Base-by-base conservation (phyloP, 192 early-diverging fungal genomes). In the Linnemannia hyalina region DNA sequence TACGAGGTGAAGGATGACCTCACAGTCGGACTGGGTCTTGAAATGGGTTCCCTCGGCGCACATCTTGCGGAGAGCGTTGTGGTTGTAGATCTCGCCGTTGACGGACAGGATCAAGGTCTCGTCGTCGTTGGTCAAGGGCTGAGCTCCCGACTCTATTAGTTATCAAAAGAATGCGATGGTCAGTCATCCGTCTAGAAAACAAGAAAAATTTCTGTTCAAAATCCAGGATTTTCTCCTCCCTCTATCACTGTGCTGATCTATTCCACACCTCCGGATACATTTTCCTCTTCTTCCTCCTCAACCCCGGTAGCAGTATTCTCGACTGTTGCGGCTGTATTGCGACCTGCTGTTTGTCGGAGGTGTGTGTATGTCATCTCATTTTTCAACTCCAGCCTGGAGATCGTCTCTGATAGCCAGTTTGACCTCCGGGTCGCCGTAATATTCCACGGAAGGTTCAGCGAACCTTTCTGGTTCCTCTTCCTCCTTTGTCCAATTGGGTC, bases 31-130 rank as follows among this genome's bases (percentile, higher is more conserved):
- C 81, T 97, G 94, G 75, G 98, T 99, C 91, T 97, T 96, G 94
- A 99, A 99, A 65, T 83, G 80, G 75, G 91, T 88, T 9, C 91
- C 90, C 57, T 90, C 83, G 90, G 96, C 95, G 78, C 98, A 93
- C 83, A 90, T 73, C 83, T 92, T 91, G 78, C 94, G 91, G 13
- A 99, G 94, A 46, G 91, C 85, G 82, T 95, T 94, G 92, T 99
- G 97, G 95, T 99, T 99, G 92, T 99, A 99, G 89, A 99, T 99
- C 88, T 99, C 98, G 78, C 98, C 98, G 91, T 99, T 99, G 82
- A 99, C 98, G 36, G 93, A 90, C 74, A 99, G 92, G 75, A 99
- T 91, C 54, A 99, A 79, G 65, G 93, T 88, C 75, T 96, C 97
- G 87, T 99, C 97, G 20, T 91, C 94, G 91, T 96, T 98, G 88